Evolutionary conservation across 164 flowering plant species (phyloP).

Genomic region (Aristolochia contorta): DNA sequence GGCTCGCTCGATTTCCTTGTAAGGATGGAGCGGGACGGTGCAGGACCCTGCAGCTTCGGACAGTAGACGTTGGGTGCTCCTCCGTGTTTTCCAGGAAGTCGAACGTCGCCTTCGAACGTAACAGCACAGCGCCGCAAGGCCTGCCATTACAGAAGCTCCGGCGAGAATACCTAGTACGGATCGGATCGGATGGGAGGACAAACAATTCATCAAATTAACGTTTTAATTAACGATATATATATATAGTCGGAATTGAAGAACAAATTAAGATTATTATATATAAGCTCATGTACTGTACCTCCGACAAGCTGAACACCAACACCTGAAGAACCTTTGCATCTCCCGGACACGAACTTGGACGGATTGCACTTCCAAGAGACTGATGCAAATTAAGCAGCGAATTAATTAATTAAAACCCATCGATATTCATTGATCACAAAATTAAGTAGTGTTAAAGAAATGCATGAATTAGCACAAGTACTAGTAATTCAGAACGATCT

Average conservation of each 20-base stretch:
- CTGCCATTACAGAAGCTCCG: constrained; percentile 40
- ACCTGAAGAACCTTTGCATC: constrained; percentile 48
- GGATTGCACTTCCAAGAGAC: constrained; percentile 34
- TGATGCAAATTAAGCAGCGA: too few relatives aligned
- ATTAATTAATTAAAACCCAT: too few relatives aligned
- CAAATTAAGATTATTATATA: too few relatives aligned
- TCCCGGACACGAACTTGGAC: constrained; percentile 36
- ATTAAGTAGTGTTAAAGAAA: too few relatives aligned
- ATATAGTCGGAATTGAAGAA: too few relatives aligned
- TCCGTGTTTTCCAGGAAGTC: constrained; percentile 11
- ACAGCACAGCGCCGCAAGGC: constrained; percentile 17
- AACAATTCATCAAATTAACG: too few relatives aligned
- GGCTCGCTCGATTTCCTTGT: constrained; percentile 75
- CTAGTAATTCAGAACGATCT: too few relatives aligned
- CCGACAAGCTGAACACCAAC: constrained; percentile 47
- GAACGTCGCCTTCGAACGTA: constrained; percentile 9
- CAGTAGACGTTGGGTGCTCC: constrained; percentile 23
- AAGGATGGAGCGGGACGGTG: constrained; percentile 48
- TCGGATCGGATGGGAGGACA: too few relatives aligned
- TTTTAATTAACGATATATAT: too few relatives aligned
- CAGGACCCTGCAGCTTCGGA: constrained; percentile 35
- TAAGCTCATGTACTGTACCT: too few relatives aligned
- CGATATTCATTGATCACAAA: too few relatives aligned
- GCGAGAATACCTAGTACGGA: constrained; percentile 32
- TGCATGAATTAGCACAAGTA: too few relatives aligned